phyloP scores from a whole-genome alignment of 2,329 filamentous ascomycete genomes.

The Elsinoe australis region DNA sequence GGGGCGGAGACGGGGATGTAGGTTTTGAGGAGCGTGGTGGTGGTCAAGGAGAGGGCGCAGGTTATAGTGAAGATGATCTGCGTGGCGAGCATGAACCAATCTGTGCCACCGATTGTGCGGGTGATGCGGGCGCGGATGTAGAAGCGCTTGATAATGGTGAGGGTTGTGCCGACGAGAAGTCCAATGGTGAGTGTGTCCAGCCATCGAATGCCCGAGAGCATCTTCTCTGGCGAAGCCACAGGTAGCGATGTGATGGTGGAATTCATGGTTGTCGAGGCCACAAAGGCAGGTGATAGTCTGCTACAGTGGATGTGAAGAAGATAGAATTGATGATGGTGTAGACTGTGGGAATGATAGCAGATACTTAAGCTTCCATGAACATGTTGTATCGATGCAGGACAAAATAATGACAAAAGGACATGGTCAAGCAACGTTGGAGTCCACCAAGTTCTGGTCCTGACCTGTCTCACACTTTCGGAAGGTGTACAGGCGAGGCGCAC shows the following conservation, averaged over 20 bases:
- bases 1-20: background rate
- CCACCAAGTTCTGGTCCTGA: conserved; percentile 5
- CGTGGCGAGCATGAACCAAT: conserved; percentile 7
- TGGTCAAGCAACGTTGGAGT: too few relatives aligned
- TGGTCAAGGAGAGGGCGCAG: conserved; percentile 2
- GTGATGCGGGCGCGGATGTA: conserved; percentile 6
- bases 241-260: background rate
- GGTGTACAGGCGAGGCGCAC: conserved; percentile 1
- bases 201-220: conserved; percentile 22
- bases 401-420: too few relatives aligned
- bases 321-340: background rate
- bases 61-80: conserved; percentile 3
- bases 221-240: conserved; percentile 32
- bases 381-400: background rate
- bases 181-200: conserved; percentile 1
- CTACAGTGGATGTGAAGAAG: background rate
- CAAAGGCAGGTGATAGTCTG: background rate
- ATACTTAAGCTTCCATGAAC: background rate
- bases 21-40: conserved; percentile 1
- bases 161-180: conserved; percentile 3
- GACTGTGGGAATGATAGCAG: background rate
- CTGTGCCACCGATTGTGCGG: background rate
- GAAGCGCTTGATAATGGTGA: conserved; percentile 8
- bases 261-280: background rate
- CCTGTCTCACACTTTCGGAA: background rate